Percentiles rank a stretch among this genome's conserved stretches.
Conservation (phyloP, 2,329 filamentous ascomycete genomes). For the Ophiobolus disseminans region DNA sequence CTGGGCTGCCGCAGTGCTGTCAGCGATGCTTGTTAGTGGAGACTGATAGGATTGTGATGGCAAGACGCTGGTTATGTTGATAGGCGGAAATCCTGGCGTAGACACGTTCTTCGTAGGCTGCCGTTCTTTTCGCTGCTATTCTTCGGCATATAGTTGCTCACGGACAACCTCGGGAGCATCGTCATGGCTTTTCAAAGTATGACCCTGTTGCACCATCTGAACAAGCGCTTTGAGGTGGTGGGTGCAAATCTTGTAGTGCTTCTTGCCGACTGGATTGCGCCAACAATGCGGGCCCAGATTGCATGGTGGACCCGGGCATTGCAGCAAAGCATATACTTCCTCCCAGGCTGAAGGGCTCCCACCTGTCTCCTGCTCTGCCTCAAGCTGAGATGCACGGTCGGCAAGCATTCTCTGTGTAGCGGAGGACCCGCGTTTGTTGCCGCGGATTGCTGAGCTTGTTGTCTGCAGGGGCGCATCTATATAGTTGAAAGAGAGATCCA, state of each 20-base stretch:
- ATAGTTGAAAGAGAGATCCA: slow-evolving; percentile 11
- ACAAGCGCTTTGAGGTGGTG: slow-evolving; percentile 41
- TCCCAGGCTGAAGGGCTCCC: slow-evolving; percentile 27
- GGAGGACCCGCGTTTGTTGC: slow-evolving; percentile 8
- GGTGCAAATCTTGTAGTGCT: slow-evolving; percentile 41
- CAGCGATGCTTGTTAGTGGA: neutral
- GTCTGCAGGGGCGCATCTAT: slow-evolving; percentile 4
- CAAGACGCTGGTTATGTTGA: slow-evolving; percentile 40
- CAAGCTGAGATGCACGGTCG: neutral
- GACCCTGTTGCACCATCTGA: slow-evolving; percentile 31
- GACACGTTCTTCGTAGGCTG: slow-evolving; percentile 10
- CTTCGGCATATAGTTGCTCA: slow-evolving; percentile 41
- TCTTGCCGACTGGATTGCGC: slow-evolving; percentile 39
- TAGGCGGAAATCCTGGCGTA: slow-evolving; percentile 29
- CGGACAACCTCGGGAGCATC: slow-evolving; percentile 40
- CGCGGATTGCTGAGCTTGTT: slow-evolving; percentile 1
- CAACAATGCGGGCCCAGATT: slow-evolving; percentile 40
- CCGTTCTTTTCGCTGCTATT: slow-evolving; percentile 28
- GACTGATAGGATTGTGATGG: slow-evolving; percentile 11
- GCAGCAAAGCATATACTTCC: slow-evolving; percentile 40
- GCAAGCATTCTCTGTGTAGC: slow-evolving; percentile 9
- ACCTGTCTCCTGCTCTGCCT: slow-evolving; percentile 1
- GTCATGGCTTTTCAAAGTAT: slow-evolving; percentile 30
- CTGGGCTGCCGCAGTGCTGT: neutral
- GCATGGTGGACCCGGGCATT: slow-evolving; percentile 36